Percentiles rank a stretch among this genome's conserved stretches.
These are phyloP conservation scores for Rosa hybrid DNA, from an alignment of 331 rosid genomes.

Conservation along the genomic window DNA sequence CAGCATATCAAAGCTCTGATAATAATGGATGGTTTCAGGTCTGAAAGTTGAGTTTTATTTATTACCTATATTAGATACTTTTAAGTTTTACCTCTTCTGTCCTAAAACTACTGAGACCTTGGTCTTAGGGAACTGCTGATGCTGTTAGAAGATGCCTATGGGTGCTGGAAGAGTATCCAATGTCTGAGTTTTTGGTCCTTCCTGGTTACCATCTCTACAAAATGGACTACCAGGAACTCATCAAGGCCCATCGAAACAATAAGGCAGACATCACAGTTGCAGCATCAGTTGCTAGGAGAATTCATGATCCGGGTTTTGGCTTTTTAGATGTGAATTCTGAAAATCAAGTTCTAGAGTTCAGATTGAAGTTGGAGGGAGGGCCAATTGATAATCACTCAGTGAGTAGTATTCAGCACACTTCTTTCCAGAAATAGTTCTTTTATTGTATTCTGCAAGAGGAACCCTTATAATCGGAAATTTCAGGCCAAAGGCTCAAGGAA, in stretches of 20 bases:
- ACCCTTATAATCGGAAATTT: neutral
- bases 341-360: constrained; percentile 25
- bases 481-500: constrained; percentile 24
- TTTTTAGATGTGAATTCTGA: constrained; percentile 24
- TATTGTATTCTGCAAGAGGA: neutral
- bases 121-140: constrained; percentile 43
- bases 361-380: constrained; percentile 20
- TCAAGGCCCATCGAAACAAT: constrained; percentile 27
- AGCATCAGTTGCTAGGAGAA: constrained; percentile 21
- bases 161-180: constrained; percentile 33
- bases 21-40: constrained; percentile 44
- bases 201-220: constrained; percentile 46
- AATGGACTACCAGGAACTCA: constrained; percentile 44
- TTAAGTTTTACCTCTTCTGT: neutral
- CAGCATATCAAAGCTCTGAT: constrained; percentile 42
- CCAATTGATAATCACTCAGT: constrained; percentile 15
- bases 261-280: constrained; percentile 42
- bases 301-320: constrained; percentile 39
- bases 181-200: constrained; percentile 41
- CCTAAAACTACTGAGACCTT: constrained; percentile 2
- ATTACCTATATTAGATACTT: neutral
- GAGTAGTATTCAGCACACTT: constrained; percentile 18
- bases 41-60: neutral
- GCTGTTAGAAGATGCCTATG: constrained; percentile 47
- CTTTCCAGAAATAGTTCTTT: neutral